Evolutionary conservation across 306 rosid genomes (phyloP).

Genomic region (Inga oerstediana): DNA sequence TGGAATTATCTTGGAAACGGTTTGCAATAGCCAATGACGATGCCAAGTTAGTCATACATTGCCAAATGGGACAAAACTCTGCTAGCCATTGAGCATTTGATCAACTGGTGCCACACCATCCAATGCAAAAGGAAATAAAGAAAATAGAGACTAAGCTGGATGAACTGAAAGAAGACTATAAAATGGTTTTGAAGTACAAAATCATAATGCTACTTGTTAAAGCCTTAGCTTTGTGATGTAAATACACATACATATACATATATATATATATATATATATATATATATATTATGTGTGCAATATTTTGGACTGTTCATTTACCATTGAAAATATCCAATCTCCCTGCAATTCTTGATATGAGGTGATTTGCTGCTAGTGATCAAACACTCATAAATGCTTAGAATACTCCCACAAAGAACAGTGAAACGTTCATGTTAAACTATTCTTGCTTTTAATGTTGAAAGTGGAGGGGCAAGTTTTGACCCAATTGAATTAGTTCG

Average conservation of each 20-base stretch:
- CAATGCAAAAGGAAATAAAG: neutral
- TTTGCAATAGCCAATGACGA: conserved; percentile 58
- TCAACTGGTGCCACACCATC: conserved; percentile 40
- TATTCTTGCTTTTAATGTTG: neutral
- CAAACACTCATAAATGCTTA: neutral
- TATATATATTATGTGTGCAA: neutral
- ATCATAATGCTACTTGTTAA: conserved; percentile 44
- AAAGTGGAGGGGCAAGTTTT: neutral
- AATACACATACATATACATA: neutral
- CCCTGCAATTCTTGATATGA: neutral
- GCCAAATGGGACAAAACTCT: conserved; percentile 70
- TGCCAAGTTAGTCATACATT: conserved; percentile 45
- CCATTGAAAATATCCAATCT: neutral
- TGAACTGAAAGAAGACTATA: neutral
- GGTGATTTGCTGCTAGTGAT: neutral
- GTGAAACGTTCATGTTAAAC: neutral
- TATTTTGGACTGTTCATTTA: neutral
- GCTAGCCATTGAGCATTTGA: conserved; percentile 56
- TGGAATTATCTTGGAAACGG: conserved; percentile 63
- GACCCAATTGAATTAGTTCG: neutral
- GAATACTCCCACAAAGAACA: neutral
- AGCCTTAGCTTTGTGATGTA: neutral
- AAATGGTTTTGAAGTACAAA: conserved; percentile 47
- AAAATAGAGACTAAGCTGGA: neutral
- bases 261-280: no score